Percentiles rank a stretch among this genome's conserved stretches.
phyloP scores from a whole-genome alignment of 768 basidiomycete species.

The Rhizopogon rudus region DNA sequence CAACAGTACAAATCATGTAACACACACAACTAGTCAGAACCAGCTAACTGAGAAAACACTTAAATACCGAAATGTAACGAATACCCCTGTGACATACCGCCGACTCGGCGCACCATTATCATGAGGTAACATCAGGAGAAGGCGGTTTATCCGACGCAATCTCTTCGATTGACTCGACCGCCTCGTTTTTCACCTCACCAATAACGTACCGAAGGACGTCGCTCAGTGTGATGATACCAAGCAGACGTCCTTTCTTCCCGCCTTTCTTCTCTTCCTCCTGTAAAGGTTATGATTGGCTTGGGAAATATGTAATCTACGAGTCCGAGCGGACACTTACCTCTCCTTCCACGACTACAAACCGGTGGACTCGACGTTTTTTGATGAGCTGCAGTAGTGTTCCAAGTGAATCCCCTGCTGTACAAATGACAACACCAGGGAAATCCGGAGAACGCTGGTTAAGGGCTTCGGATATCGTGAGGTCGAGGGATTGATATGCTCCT shows the following conservation, averaged over 20 bases:
- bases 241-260: slow-evolving; percentile 75
- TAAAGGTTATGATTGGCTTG: not conserved
- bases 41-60: not conserved
- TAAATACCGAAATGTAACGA: not conserved
- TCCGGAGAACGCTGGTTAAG: slow-evolving; percentile 88
- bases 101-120: slow-evolving; percentile 2
- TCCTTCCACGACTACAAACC: slow-evolving; percentile 92
- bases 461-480: slow-evolving; percentile 90
- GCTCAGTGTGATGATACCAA: slow-evolving; percentile 85
- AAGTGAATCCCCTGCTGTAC: slow-evolving; percentile 88
- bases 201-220: slow-evolving; percentile 86
- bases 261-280: slow-evolving; percentile 79
- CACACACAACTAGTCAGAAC: slow-evolving; percentile 4
- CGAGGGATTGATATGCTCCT: slow-evolving; percentile 93
- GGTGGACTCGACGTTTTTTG: slow-evolving; percentile 90
- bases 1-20: slow-evolving; percentile 2
- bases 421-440: slow-evolving; percentile 96
- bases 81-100: not conserved
- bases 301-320: not conserved
- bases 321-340: slow-evolving; percentile 45
- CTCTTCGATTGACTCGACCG: slow-evolving; percentile 31
- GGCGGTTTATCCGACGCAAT: slow-evolving; percentile 10
- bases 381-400: slow-evolving; percentile 88
- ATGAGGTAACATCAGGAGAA: slow-evolving; percentile 12
- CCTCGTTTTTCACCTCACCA: slow-evolving; percentile 51